A percentile compares a stretch with the other conserved stretches of the same genome.
phyloP scores from a whole-genome alignment of 2,329 filamentous ascomycete genomes.

The Ceratocystis lukuohia region DNA sequence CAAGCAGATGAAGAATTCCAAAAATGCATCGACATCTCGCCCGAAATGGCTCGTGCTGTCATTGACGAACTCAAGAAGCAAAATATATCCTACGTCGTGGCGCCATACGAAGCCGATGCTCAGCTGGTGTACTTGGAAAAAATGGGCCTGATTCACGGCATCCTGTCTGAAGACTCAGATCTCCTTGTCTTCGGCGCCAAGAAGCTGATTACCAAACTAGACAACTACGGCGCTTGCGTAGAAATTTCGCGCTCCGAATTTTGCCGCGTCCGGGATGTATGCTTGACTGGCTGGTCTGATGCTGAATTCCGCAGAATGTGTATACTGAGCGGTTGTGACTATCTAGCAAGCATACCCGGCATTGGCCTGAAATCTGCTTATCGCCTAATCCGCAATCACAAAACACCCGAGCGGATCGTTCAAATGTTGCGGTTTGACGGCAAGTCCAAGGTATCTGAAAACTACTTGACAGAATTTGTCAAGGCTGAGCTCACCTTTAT shows the following conservation, averaged over 20 bases:
- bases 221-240: constrained; percentile 83
- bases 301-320: constrained; percentile 87
- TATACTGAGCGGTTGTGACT: constrained; percentile 92
- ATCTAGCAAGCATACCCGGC: constrained; percentile 70
- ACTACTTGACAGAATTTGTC: constrained; percentile 68
- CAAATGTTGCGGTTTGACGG: constrained; percentile 80
- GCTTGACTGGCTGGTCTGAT: constrained; percentile 83
- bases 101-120: constrained; percentile 95
- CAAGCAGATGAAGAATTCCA: constrained; percentile 80
- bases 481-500: constrained; percentile 87
- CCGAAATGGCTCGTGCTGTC: constrained; percentile 81
- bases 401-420: constrained; percentile 69
- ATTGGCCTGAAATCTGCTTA: constrained; percentile 91
- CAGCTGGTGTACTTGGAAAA: constrained; percentile 89
- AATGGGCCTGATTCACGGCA: constrained; percentile 69
- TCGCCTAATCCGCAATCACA: constrained; percentile 78
- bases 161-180: constrained; percentile 93
- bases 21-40: constrained; percentile 90
- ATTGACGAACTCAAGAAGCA: constrained; percentile 83
- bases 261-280: constrained; percentile 74
- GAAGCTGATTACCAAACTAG: constrained; percentile 80
- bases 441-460: constrained; percentile 64
- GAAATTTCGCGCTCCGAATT: constrained; percentile 87
- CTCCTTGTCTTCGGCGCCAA: constrained; percentile 89
- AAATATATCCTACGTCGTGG: constrained; percentile 75